Evolutionary conservation across 2,329 filamentous ascomycete genomes (phyloP), one percentile per base, ranked within the genome.

Genomic region (Ascochyta fabae): DNA sequence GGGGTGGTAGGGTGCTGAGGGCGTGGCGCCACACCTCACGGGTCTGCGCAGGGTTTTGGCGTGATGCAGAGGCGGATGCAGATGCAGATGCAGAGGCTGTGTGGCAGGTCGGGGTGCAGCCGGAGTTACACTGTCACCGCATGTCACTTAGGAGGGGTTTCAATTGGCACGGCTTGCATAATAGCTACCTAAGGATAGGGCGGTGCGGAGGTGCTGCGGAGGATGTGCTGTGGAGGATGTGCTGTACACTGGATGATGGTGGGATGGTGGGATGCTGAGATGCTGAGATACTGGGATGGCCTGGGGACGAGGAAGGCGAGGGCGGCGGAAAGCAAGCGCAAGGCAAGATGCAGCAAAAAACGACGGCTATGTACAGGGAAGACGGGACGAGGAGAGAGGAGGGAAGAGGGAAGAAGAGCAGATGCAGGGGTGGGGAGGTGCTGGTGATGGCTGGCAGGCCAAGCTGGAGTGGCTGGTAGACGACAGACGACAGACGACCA

Each of bases 331-430:
- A 24, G 59, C 47, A 52, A 24, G 47, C 42, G 36, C 46, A 31
- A 29, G 31, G 31, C 31, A 42, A 15, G 16, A 34, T 4, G 43
- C 15, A 48, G 40, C 33, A 51, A 43, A 46, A 40, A 50, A 39
- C 40, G 36, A 56, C 50, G 36, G 40, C 58, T 62, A 65, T 64
- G 58, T 65, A 63, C 64, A 67, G 60, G 59, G 64, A 56, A 58
- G 48, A 44, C 24, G 48, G 51, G 48, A 31, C 49, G 33, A 35
- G 42, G 56, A 56, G 31, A 31, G 7, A 9, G 8, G 6, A 15
- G 6, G 6, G 6, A 35, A 6, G n/a, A 7, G n/a, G 15, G 8
- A 6, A n/a, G 13, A 16, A 16, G 33, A 34, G 7, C 6, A 29
- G 53, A n/a, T 38, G 56, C 52, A 47, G 57, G 56, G 51, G 19